Base-by-base conservation (phyloP, 495 filamentous ascomycete species). In the Tuber melanosporum region DNA sequence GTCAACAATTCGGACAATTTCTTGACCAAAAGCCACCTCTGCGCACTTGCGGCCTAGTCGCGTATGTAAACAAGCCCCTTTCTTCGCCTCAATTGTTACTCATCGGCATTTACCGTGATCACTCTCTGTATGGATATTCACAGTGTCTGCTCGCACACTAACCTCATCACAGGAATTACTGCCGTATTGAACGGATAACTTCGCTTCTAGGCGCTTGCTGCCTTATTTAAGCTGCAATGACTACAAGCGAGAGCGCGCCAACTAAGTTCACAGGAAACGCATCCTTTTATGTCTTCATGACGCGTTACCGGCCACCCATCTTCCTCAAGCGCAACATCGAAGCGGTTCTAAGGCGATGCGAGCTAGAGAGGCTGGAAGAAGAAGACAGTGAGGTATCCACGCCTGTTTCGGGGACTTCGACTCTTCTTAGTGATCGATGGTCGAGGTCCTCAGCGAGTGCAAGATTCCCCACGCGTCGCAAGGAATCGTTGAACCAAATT, bases 261-360 rank as follows among this genome's bases (percentile, higher is more conserved):
- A 22, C 69, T 39, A 81, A 71, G 62, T 83, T 83, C 62, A 79
- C 82, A 15, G 82, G 82, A 19, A 83, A 83, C 42, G 72, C 75
- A 52, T 77, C 73, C 52, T 75, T 83, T 49, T 83, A 83, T 70
- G 72, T 76, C 17, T 77, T 77, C 70, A 69, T 62, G 43, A 77
- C 82, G 71, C 79, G 82, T 73, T 77, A 74, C 62, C 74, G 79
- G 17, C 72, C 74, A 32, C 72, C 62, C 36, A 66, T 81, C 70
- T 83, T 83, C 73, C 72, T 83, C 39, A 74, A 77, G 57, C 82
- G 82, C 26, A 83, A 83, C 41, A 41, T 83, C 57, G 76, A 79
- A 73, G 70, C 74, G 9, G 79, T 81, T 49, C 77, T 83, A 73
- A 62, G 73, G 69, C 72, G 82, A 69, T 78, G 80, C 17, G 73